Evolutionary conservation across 768 basidiomycete genomes (phyloP).

Genomic region (Chalciporus piperatus): DNA sequence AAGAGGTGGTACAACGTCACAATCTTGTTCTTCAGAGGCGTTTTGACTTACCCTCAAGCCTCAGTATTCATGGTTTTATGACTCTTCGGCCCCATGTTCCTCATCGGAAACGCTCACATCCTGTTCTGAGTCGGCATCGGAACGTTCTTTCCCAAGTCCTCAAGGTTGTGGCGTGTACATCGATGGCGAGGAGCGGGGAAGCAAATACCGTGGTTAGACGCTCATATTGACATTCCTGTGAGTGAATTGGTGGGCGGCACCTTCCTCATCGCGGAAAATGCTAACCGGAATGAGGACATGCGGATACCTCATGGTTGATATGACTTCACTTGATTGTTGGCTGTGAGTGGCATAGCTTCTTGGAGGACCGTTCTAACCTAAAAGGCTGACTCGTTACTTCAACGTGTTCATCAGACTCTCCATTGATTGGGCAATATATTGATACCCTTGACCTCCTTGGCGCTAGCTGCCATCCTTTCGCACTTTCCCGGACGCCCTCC

Average conservation of each 20-base stretch:
- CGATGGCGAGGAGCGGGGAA: background rate
- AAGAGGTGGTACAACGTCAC: constrained; percentile 4
- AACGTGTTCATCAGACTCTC: constrained; percentile 11
- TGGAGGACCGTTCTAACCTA: constrained; percentile 8
- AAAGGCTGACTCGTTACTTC: constrained; percentile 12
- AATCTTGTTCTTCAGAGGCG: background rate
- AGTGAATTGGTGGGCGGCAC: constrained; percentile 84
- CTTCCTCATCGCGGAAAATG: constrained; percentile 41
- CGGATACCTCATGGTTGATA: constrained; percentile 12
- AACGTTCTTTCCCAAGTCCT: constrained; percentile 3
- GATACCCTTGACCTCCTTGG: constrained; percentile 5
- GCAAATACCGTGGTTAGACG: background rate
- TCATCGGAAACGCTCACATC: background rate
- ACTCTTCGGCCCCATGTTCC: background rate
- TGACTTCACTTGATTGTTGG: background rate
- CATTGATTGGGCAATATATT: constrained; percentile 13
- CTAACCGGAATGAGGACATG: constrained; percentile 7
- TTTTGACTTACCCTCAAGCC: background rate
- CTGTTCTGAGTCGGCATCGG: background rate
- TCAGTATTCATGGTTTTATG: background rate
- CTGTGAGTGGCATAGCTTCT: constrained; percentile 7
- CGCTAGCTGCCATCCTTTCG: background rate
- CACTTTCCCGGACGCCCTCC: constrained; percentile 3
- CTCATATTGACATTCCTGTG: constrained; percentile 45
- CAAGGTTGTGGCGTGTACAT: constrained; percentile 15